phyloP scores from a whole-genome alignment of 208 protist species.

The Leishmania aethiopica region DNA sequence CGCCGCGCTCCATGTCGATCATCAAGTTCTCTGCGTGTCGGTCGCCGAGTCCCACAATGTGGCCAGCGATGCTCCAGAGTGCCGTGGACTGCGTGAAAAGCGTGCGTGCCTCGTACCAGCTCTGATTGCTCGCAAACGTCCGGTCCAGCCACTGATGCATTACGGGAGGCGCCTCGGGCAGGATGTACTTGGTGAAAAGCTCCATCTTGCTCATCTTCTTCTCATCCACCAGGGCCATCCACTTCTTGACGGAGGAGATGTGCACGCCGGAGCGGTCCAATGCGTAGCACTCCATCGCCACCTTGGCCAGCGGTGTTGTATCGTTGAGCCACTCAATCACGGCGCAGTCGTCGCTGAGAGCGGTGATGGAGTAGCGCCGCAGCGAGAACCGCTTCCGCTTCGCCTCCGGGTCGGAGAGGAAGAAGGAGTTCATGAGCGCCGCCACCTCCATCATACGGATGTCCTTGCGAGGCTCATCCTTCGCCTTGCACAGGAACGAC shows the following conservation, averaged over 20 bases:
- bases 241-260: conserved; percentile 66
- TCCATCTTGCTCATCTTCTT: conserved; percentile 66
- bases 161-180: conserved; percentile 81
- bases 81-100: conserved; percentile 90
- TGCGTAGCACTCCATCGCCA: conserved; percentile 82
- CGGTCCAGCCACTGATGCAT: conserved; percentile 95
- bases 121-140: conserved; percentile 83
- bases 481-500: conserved; percentile 92
- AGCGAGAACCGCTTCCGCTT: conserved; percentile 84
- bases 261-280: conserved; percentile 67
- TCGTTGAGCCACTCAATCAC: conserved; percentile 97
- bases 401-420: conserved; percentile 80
- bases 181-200: conserved; percentile 77
- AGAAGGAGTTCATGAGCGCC: conserved; percentile 93
- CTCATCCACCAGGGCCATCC: conserved; percentile 65
- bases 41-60: conserved; percentile 95
- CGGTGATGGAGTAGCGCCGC: conserved; percentile 87
- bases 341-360: conserved; percentile 91
- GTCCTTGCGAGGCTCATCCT: conserved; percentile 96
- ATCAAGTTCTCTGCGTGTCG: conserved; percentile 97
- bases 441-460: conserved; percentile 97
- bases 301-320: conserved; percentile 72
- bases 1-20: conserved; percentile 84
- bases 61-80: conserved; percentile 96
- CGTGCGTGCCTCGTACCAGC: conserved; percentile 91